These are phyloP conservation scores for Populus simonii DNA, from an alignment of 345 rosid species.

Conservation along the genomic window DNA sequence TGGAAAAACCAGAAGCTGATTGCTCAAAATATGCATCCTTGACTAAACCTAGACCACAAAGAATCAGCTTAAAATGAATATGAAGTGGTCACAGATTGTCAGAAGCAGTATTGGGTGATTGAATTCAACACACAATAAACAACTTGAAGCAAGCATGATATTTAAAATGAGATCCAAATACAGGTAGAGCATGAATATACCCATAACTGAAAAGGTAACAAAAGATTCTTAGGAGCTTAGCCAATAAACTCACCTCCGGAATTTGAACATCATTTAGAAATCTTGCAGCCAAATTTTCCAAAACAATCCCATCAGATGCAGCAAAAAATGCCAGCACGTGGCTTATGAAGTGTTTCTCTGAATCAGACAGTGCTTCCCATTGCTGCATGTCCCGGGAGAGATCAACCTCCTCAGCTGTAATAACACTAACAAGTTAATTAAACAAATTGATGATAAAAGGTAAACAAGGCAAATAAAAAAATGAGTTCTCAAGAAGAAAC, in stretches of 20 bases:
- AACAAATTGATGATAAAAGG: too few species aligned
- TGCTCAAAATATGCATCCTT: conserved; percentile 5
- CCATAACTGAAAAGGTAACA: not conserved
- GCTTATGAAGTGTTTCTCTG: conserved; percentile 76
- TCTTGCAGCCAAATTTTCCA: conserved; percentile 86
- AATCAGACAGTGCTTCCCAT: conserved; percentile 56
- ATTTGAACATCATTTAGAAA: conserved; percentile 82
- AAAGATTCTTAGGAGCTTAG: not conserved
- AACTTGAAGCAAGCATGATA: not conserved
- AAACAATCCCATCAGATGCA: conserved; percentile 89
- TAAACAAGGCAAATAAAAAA: too few species aligned
- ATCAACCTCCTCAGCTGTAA: conserved; percentile 91
- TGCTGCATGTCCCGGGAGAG: conserved; percentile 79
- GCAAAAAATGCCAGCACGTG: conserved; percentile 90
- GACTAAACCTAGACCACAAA: not conserved
- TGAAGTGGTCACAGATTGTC: not conserved
- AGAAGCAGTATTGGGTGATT: not conserved
- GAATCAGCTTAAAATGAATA: not conserved
- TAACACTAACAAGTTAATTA: not conserved
- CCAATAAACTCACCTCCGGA: conserved; percentile 56
- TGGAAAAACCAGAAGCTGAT: not conserved
- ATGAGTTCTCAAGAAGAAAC: not conserved
- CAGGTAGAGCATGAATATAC: not conserved
- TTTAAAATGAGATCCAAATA: not conserved
- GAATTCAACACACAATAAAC: not conserved